phyloP scores from a whole-genome alignment of 768 basidiomycete genomes.

The Roridomyces roridus region DNA sequence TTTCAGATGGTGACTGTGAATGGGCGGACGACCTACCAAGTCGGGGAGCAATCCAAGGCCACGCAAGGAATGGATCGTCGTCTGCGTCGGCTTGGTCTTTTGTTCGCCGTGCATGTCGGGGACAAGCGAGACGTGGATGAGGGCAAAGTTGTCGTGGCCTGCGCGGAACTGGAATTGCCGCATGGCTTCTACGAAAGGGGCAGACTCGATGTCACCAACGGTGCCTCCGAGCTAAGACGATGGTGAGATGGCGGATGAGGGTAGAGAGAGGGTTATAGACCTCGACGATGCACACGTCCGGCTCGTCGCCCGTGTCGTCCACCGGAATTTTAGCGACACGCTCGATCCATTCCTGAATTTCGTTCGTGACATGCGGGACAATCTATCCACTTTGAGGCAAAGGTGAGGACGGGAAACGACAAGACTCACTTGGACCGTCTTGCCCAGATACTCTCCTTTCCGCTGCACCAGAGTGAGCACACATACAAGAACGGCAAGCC shows the following conservation, averaged over 20 bases:
- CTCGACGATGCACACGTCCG: slow-evolving; percentile 98
- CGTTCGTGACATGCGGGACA: slow-evolving; percentile 95
- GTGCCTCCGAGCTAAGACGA: slow-evolving; percentile 95
- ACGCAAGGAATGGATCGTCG: slow-evolving; percentile 91
- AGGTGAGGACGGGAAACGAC: background rate
- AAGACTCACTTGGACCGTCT: slow-evolving; percentile 86
- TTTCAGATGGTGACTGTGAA: background rate
- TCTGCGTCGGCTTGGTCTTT: slow-evolving; percentile 99
- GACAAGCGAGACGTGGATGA: slow-evolving; percentile 97
- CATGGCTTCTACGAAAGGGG: slow-evolving; percentile 98
- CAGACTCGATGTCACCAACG: slow-evolving; percentile 98
- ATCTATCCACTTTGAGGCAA: slow-evolving; percentile 53
- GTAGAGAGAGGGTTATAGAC: slow-evolving; percentile 43
- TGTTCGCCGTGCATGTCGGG: slow-evolving; percentile 99
- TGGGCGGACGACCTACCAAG: slow-evolving; percentile 59
- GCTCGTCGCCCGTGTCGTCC: slow-evolving; percentile 90
- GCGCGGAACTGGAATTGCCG: slow-evolving; percentile 99
- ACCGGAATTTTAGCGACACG: slow-evolving; percentile 93
- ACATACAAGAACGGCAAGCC: background rate
- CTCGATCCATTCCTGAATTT: slow-evolving; percentile 98
- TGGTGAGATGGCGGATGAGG: background rate
- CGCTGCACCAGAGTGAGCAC: slow-evolving; percentile 46
- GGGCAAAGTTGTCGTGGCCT: slow-evolving; percentile 94
- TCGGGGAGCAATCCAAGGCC: slow-evolving; percentile 94
- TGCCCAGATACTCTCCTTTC: slow-evolving; percentile 90